These are phyloP conservation scores for Globisporangium irregulare DNA, from an alignment of 352 stramenopile genomes.

Conservation along the genomic window DNA sequence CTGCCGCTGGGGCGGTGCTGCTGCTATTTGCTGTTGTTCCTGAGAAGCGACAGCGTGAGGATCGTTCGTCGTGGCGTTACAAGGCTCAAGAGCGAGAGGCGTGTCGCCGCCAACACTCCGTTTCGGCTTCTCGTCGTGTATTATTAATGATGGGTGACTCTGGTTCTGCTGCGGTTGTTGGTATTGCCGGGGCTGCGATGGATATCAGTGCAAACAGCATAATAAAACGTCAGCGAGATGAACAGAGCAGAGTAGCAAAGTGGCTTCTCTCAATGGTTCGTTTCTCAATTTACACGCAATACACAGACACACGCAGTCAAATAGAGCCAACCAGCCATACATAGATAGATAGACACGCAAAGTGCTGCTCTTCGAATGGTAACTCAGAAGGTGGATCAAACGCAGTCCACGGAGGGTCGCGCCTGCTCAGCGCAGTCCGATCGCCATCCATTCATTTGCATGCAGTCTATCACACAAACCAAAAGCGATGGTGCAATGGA, in stretches of 20 bases:
- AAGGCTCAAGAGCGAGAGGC: neutral
- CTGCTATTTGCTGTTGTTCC: neutral
- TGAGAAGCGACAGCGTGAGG: neutral
- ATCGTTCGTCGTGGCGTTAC: slow-evolving; percentile 10
- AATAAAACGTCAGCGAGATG: neutral
- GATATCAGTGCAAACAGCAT: slow-evolving; percentile 6
- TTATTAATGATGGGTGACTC: neutral
- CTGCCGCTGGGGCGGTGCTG: neutral
- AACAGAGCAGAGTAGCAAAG: neutral
- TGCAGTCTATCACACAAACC: neutral
- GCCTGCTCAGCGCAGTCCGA: neutral
- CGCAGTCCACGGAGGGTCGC: neutral
- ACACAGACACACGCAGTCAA: slow-evolving; percentile 3
- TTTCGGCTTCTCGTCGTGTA: slow-evolving; percentile 2
- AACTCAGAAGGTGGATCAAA: neutral
- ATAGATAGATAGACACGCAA: neutral
- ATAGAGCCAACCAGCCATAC: neutral
- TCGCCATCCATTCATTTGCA: neutral
- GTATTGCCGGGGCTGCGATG: neutral
- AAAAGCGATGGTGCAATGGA: neutral
- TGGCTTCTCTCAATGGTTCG: neutral
- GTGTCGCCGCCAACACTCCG: neutral
- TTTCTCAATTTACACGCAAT: slow-evolving; percentile 2
- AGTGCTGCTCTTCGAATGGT: neutral
- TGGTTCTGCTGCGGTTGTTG: neutral